Evolutionary conservation across 164 flowering plant genomes (phyloP).

Genomic region (Houttuynia cordata): DNA sequence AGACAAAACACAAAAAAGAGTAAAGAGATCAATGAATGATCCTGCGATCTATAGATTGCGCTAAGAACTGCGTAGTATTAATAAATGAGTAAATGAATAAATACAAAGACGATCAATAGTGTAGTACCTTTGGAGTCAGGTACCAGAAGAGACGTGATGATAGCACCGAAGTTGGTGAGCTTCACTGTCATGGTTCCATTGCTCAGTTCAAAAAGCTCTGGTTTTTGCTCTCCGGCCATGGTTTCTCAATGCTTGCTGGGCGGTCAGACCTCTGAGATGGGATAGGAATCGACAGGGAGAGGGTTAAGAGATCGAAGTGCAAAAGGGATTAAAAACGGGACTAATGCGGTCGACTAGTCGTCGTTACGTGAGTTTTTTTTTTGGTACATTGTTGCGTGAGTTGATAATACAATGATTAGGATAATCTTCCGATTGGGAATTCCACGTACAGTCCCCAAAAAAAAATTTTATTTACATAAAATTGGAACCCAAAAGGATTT

Average conservation of each 20-base stretch:
- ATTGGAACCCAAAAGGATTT: too few relatives aligned
- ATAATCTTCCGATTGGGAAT: too few relatives aligned
- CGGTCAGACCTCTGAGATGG: background rate
- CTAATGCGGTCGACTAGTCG: too few relatives aligned
- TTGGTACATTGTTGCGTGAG: too few relatives aligned
- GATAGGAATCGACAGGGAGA: background rate
- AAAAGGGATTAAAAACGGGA: too few relatives aligned
- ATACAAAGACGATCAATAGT: background rate
- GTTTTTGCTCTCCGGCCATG: constrained; percentile 1
- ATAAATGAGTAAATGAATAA: too few relatives aligned
- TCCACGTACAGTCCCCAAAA: too few relatives aligned
- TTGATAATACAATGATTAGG: too few relatives aligned
- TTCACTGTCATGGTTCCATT: constrained; percentile 72
- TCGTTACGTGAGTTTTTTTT: too few relatives aligned
- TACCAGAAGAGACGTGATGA: constrained; percentile 62
- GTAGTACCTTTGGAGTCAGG: constrained; percentile 64
- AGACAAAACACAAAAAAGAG: constrained; percentile 1
- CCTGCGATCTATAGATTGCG: background rate
- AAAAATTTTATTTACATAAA: too few relatives aligned
- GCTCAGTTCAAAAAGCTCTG: constrained; percentile 67
- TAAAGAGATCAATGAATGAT: background rate
- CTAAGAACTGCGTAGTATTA: background rate
- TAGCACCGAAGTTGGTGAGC: constrained; percentile 70
- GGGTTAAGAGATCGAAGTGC: background rate
- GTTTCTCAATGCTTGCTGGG: background rate